Conservation (phyloP, 495 filamentous ascomycete species). For the Entonaema liquescens region DNA sequence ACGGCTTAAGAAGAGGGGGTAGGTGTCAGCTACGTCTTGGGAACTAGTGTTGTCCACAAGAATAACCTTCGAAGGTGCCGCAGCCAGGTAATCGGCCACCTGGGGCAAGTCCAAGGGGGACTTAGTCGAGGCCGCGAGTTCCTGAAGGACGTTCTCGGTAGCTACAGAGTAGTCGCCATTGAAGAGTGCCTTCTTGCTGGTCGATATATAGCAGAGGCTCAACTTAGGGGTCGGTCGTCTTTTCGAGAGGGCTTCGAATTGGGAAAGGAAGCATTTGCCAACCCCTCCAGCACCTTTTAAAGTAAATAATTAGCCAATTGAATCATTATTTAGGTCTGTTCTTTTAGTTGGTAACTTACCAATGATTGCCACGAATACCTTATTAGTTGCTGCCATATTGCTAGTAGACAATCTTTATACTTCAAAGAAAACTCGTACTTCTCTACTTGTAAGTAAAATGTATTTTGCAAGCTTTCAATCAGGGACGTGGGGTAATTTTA, state of each 20-base stretch:
- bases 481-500: conserved; percentile 44
- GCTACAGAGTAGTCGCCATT: conserved; percentile 67
- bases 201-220: conserved; percentile 79
- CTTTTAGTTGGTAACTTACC: conserved; percentile 42
- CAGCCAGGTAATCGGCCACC: conserved; percentile 73
- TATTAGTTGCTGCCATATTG: conserved; percentile 47
- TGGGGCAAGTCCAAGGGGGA: conserved; percentile 68
- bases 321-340: not conserved
- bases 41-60: conserved; percentile 95
- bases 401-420: not conserved
- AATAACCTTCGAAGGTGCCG: conserved; percentile 74
- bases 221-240: conserved; percentile 66
- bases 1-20: conserved; percentile 77
- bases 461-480: conserved; percentile 15
- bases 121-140: conserved; percentile 64
- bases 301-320: conserved; percentile 32
- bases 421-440: not conserved
- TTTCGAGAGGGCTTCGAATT: conserved; percentile 69
- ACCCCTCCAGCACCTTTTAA: conserved; percentile 86
- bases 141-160: conserved; percentile 61
- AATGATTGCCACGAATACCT: conserved; percentile 57
- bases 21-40: conserved; percentile 76
- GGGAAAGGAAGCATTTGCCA: conserved; percentile 86
- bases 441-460: not conserved
- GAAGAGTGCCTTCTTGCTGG: conserved; percentile 79